Conservation (phyloP, 768 basidiomycete species). For the Grammothele lineata region DNA sequence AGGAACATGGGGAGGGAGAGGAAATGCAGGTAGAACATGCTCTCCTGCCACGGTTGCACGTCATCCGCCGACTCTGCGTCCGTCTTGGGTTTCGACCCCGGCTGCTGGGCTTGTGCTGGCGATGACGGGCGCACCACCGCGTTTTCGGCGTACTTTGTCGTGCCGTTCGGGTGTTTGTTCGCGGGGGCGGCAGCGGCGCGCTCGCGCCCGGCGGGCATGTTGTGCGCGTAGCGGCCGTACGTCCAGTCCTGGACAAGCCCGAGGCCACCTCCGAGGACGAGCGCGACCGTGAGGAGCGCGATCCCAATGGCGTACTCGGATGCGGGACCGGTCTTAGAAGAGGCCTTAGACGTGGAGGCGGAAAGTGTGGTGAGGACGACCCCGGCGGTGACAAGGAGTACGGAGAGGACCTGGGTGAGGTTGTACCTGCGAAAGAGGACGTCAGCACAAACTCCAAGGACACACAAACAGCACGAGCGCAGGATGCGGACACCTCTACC, state of each 20-base stretch:
- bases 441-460: too few relatives aligned
- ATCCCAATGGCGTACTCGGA: conserved; percentile 64
- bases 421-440: conserved; percentile 47
- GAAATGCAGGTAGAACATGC: conserved; percentile 88
- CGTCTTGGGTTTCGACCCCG: background rate
- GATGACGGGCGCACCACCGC: background rate
- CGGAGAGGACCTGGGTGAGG: conserved; percentile 60
- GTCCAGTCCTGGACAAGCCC: conserved; percentile 86
- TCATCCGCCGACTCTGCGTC: background rate
- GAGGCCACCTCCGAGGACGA: conserved; percentile 76
- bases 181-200: conserved; percentile 13
- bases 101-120: background rate
- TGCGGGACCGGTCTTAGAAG: background rate
- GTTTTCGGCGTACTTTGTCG: background rate
- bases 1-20: conserved; percentile 76
- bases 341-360: conserved; percentile 35
- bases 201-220: background rate
- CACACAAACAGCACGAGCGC: background rate
- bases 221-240: conserved; percentile 43
- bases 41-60: conserved; percentile 71
- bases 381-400: conserved; percentile 76
- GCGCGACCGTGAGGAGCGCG: conserved; percentile 65
- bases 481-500: too few relatives aligned
- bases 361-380: conserved; percentile 81
- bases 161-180: conserved; percentile 1